Conservation (phyloP, 306 rosid genomes). For the Astragalus membranaceus region DNA sequence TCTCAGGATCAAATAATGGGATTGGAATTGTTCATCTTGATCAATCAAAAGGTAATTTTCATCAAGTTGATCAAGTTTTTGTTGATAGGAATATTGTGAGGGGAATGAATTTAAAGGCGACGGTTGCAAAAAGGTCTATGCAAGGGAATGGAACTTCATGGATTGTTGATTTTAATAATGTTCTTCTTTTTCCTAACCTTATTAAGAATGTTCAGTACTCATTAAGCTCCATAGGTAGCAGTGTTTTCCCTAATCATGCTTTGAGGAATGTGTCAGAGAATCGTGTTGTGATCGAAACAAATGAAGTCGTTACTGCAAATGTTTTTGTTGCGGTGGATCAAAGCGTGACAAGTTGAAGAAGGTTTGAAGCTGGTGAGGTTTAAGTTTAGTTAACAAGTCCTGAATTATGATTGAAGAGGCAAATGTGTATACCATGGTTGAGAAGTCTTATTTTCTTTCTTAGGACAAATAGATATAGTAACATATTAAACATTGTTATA, state of each 20-base stretch:
- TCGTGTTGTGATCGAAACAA: slow-evolving; percentile 54
- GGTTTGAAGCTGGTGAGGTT: slow-evolving; percentile 2
- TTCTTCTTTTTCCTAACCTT: slow-evolving; percentile 61
- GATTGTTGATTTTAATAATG: slow-evolving; percentile 50
- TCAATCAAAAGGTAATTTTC: slow-evolving; percentile 48
- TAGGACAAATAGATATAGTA: neutral
- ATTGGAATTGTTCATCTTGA: slow-evolving; percentile 62
- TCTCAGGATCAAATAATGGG: slow-evolving; percentile 53
- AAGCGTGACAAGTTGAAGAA: slow-evolving; percentile 24
- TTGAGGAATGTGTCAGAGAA: slow-evolving; percentile 57
- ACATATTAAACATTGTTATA: neutral
- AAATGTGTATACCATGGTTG: slow-evolving; percentile 33
- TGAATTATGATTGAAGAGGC: neutral
- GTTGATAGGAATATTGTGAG: slow-evolving; percentile 65
- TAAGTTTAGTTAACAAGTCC: neutral
- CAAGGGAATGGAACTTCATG: slow-evolving; percentile 72
- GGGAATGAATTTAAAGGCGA: slow-evolving; percentile 66
- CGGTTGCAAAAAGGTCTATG: slow-evolving; percentile 41
- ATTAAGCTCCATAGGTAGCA: slow-evolving; percentile 14
- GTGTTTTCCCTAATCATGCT: slow-evolving; percentile 45
- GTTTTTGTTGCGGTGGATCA: slow-evolving; percentile 66
- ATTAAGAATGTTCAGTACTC: slow-evolving; percentile 77
- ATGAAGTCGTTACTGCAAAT: slow-evolving; percentile 36
- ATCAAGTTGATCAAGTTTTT: slow-evolving; percentile 54
- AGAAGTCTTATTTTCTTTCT: neutral